phyloP scores from a whole-genome alignment of 305 asterid genomes.

The Fraxinus sp. region DNA sequence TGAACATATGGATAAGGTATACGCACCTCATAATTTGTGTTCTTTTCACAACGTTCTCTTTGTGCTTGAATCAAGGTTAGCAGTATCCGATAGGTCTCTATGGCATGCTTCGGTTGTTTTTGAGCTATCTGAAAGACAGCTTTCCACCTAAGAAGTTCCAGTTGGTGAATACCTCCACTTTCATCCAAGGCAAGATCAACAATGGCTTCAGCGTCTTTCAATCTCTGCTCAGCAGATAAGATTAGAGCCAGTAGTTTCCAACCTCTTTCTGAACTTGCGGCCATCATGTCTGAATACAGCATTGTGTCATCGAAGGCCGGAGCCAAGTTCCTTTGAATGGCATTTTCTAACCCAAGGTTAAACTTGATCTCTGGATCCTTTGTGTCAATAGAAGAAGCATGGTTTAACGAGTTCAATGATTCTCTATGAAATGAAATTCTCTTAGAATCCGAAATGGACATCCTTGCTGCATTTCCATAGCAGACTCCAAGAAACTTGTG shows the following conservation, averaged over 20 bases:
- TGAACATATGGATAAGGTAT: background rate
- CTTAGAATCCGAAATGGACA: slow-evolving; percentile 59
- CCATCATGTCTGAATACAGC: slow-evolving; percentile 47
- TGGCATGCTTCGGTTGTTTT: slow-evolving; percentile 78
- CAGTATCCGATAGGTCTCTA: slow-evolving; percentile 70
- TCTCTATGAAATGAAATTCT: slow-evolving; percentile 53
- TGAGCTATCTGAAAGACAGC: slow-evolving; percentile 67
- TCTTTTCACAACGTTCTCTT: slow-evolving; percentile 28
- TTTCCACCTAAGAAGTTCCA: slow-evolving; percentile 73
- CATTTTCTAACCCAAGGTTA: slow-evolving; percentile 63
- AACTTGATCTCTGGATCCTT: slow-evolving; percentile 61
- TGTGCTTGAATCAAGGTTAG: slow-evolving; percentile 65
- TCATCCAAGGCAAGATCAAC: slow-evolving; percentile 79
- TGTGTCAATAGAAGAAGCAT: slow-evolving; percentile 28
- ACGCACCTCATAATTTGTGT: slow-evolving; percentile 31
- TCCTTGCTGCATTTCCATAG: slow-evolving; percentile 70
- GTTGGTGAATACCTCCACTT: slow-evolving; percentile 53
- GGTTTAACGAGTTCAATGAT: slow-evolving; percentile 47
- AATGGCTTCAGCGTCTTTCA: slow-evolving; percentile 69
- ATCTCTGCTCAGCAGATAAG: slow-evolving; percentile 74
- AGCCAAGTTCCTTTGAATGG: slow-evolving; percentile 64
- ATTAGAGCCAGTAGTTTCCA: slow-evolving; percentile 75
- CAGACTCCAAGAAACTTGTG: slow-evolving; percentile 74
- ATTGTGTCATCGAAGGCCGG: slow-evolving; percentile 58
- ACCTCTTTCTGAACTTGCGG: slow-evolving; percentile 57